Conservation (phyloP, 1,284 basidiomycete species). For the Tilletiaria anomala region DNA sequence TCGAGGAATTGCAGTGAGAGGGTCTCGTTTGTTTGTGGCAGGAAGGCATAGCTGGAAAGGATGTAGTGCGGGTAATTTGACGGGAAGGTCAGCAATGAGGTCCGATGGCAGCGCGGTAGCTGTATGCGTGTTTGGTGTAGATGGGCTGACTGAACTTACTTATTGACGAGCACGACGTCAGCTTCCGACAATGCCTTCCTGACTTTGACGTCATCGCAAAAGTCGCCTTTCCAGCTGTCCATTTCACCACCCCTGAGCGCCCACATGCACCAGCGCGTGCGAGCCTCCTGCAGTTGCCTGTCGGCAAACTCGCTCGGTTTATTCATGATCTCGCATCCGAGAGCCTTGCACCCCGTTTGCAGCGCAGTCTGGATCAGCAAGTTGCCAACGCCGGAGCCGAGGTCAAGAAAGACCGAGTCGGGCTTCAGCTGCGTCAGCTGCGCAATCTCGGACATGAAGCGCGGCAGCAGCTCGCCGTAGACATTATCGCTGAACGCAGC, state of each 20-base stretch:
- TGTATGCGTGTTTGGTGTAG: no score
- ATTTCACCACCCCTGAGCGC: slow-evolving; percentile 42
- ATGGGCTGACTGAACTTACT: slow-evolving; percentile 44
- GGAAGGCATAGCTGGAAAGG: slow-evolving; percentile 34
- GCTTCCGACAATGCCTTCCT: slow-evolving; percentile 40
- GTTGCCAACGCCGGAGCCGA: slow-evolving; percentile 49
- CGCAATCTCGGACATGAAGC: slow-evolving; percentile 41
- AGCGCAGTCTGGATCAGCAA: slow-evolving; percentile 46
- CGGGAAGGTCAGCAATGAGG: not conserved
- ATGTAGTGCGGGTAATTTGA: no score
- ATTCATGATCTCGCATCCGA: slow-evolving; percentile 47
- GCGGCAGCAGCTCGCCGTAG: slow-evolving; percentile 42
- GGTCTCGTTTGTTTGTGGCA: slow-evolving; percentile 45
- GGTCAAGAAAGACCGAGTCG: slow-evolving; percentile 43
- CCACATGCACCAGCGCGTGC: slow-evolving; percentile 45
- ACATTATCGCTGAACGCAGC: slow-evolving; percentile 39
- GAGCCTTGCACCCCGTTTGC: slow-evolving; percentile 44
- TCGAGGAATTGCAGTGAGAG: slow-evolving; percentile 48
- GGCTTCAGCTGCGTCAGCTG: slow-evolving; percentile 36
- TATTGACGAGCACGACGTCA: slow-evolving; percentile 49
- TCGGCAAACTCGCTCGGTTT: slow-evolving; percentile 44
- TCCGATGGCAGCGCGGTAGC: not conserved
- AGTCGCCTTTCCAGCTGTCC: slow-evolving; percentile 45
- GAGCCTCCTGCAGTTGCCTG: slow-evolving; percentile 44
- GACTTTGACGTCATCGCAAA: slow-evolving; percentile 40